Conservation (phyloP, 108 stramenopile genomes). For the Nannochloropsis gaditana region DNA sequence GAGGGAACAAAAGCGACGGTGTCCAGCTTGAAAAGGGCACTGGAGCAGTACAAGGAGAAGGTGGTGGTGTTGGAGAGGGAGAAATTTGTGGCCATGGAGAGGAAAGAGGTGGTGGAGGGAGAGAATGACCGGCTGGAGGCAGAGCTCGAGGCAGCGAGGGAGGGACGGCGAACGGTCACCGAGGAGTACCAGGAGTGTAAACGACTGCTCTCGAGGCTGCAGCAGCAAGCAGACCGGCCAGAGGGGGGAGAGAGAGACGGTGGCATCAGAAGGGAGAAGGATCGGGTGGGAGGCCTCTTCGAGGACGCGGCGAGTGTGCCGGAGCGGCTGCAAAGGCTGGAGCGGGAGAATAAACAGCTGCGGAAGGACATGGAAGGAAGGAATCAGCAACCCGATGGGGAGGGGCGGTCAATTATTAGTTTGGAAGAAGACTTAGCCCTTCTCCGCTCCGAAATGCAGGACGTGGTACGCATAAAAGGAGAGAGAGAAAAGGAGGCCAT, state of each 20-base stretch:
- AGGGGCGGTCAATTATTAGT: background rate
- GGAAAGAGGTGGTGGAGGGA: conserved; percentile 15
- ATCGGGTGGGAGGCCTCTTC: background rate
- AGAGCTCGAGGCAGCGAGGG: conserved; percentile 11
- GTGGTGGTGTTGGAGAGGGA: conserved; percentile 42
- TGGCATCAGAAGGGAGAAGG: background rate
- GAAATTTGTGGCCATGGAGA: conserved; percentile 29
- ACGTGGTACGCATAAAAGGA: conserved; percentile 36
- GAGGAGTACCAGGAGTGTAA: background rate
- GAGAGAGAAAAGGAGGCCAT: conserved; percentile 40
- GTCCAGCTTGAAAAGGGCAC: conserved; percentile 32
- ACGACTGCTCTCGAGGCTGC: background rate
- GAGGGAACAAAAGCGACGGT: conserved; percentile 27
- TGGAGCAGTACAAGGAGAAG: conserved; percentile 46
- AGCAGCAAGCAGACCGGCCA: background rate
- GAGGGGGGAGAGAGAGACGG: background rate
- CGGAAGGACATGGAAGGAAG: background rate
- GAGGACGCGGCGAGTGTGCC: background rate
- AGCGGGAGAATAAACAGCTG: background rate
- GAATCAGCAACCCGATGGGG: background rate
- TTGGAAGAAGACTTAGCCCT: background rate
- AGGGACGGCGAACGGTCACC: background rate
- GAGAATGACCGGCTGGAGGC: background rate
- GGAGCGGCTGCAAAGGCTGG: conserved; percentile 20
- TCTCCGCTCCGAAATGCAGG: conserved; percentile 33